A percentile compares a stretch with the other conserved stretches of the same genome.
These are phyloP conservation scores for Gamsiella multidivaricata DNA, from an alignment of 192 early-diverging fungal species.

Conservation along the genomic window DNA sequence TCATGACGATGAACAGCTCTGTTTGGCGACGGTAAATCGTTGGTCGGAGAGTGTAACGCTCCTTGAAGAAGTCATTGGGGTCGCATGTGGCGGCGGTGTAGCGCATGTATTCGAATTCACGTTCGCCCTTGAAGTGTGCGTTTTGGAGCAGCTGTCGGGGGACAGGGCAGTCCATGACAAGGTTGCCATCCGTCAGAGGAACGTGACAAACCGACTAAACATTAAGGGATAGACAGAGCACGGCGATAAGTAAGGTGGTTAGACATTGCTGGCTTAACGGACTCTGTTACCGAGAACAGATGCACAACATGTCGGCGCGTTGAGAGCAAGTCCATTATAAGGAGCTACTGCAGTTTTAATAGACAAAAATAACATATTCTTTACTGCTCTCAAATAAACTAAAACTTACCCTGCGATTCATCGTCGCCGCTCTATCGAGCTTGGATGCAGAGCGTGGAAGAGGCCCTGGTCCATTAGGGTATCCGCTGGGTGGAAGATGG, in stretches of 20 bases:
- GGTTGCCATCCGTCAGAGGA: constrained; percentile 71
- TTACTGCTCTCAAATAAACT: neutral
- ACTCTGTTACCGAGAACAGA: constrained; percentile 1
- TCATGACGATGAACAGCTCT: constrained; percentile 77
- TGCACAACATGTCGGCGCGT: neutral
- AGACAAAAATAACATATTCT: constrained; percentile 9
- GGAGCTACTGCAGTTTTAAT: neutral
- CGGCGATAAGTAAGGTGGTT: neutral
- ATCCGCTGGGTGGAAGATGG: constrained; percentile 1
- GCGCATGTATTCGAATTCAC: constrained; percentile 80
- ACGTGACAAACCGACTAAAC: constrained; percentile 55
- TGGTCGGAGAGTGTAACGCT: constrained; percentile 70
- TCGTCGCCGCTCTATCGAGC: constrained; percentile 43
- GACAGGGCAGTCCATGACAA: constrained; percentile 77
- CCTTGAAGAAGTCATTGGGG: constrained; percentile 69
- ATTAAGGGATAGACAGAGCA: neutral
- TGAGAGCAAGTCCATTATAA: neutral
- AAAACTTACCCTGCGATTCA: constrained; percentile 49
- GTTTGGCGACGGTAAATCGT: constrained; percentile 62
- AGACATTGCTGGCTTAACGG: neutral
- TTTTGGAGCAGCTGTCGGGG: constrained; percentile 68
- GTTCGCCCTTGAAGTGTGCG: constrained; percentile 60
- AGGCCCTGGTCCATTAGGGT: constrained; percentile 8
- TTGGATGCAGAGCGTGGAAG: constrained; percentile 34
- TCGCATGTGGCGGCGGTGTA: constrained; percentile 80